phyloP scores from a whole-genome alignment of 2,329 filamentous ascomycete species.

The Lachnellula cervina region DNA sequence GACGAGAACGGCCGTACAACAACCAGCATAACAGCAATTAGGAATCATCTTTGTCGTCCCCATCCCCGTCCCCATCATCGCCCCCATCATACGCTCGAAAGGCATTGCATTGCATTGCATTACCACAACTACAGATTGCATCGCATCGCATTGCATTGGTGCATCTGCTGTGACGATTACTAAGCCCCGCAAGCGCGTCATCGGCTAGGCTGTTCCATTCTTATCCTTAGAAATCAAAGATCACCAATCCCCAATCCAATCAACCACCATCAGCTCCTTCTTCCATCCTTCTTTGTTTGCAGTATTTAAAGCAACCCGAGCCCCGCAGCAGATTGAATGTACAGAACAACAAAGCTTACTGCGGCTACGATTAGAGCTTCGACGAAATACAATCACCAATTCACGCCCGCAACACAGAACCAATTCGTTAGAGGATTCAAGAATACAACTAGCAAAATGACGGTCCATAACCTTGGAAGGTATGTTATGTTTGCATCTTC shows the following conservation, averaged over 20 bases:
- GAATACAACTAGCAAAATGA: slow-evolving; percentile 39
- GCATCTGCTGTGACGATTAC: not conserved
- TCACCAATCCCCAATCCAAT: not conserved
- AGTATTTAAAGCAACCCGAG: not conserved
- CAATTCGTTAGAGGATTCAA: slow-evolving; percentile 27
- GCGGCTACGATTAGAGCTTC: slow-evolving; percentile 6
- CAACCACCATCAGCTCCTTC: not conserved
- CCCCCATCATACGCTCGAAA: too few relatives aligned
- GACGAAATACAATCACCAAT: not conserved
- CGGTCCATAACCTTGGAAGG: slow-evolving; percentile 41
- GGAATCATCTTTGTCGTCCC: not conserved
- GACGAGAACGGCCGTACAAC: not conserved
- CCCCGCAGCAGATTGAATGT: not conserved
- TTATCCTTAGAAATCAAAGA: slow-evolving; percentile 13
- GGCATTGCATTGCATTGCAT: too few relatives aligned
- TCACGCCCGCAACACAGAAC: not conserved
- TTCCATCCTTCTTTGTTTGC: not conserved
- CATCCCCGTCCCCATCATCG: too few relatives aligned
- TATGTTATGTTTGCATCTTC: slow-evolving; percentile 21
- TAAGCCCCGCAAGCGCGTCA: slow-evolving; percentile 3
- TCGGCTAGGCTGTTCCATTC: not conserved
- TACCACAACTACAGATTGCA: too few relatives aligned
- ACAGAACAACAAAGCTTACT: slow-evolving; percentile 11
- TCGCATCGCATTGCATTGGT: too few relatives aligned
- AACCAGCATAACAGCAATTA: not conserved